Conservation (phyloP, 805 yeast genomes). For the Saccharomycopsis selenospora region DNA sequence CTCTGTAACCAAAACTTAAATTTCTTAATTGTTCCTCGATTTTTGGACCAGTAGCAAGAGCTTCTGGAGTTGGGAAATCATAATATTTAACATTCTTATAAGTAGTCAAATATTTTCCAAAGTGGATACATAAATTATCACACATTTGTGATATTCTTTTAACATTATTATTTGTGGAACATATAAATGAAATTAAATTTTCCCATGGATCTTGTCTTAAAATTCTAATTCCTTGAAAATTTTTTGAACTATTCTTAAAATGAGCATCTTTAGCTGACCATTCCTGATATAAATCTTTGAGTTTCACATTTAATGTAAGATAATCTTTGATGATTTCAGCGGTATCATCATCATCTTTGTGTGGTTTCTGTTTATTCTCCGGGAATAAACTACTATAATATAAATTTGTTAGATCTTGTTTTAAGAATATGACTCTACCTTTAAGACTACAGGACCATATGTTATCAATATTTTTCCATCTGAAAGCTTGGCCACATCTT, state of each 20-base stretch:
- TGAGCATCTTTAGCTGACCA: constrained; percentile 56
- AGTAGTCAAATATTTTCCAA: constrained; percentile 53
- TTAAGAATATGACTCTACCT: constrained; percentile 56
- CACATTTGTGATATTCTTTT: constrained; percentile 93
- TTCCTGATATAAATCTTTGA: constrained; percentile 44
- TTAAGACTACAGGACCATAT: constrained; percentile 60
- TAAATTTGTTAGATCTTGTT: constrained; percentile 46
- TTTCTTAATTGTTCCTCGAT: constrained; percentile 41
- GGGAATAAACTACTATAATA: constrained; percentile 44
- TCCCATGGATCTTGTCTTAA: constrained; percentile 97
- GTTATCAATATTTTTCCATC: constrained; percentile 60
- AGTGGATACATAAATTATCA: constrained; percentile 61
- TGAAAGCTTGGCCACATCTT: constrained; percentile 79
- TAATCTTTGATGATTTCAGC: constrained; percentile 52
- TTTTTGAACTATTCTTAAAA: constrained; percentile 33
- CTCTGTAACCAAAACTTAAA: constrained; percentile 81
- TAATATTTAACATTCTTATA: constrained; percentile 51
- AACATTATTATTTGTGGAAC: constrained; percentile 94
- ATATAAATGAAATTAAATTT: constrained; percentile 79
- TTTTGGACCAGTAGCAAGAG: constrained; percentile 32
- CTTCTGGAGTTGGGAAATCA: constrained; percentile 66
- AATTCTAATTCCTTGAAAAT: constrained; percentile 69
- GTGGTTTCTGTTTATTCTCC: constrained; percentile 3
- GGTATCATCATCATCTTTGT: constrained; percentile 27
- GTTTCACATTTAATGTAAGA: constrained; percentile 55